phyloP scores from a whole-genome alignment of 2,329 filamentous ascomycete species.

The Trichoderma oligosporum region DNA sequence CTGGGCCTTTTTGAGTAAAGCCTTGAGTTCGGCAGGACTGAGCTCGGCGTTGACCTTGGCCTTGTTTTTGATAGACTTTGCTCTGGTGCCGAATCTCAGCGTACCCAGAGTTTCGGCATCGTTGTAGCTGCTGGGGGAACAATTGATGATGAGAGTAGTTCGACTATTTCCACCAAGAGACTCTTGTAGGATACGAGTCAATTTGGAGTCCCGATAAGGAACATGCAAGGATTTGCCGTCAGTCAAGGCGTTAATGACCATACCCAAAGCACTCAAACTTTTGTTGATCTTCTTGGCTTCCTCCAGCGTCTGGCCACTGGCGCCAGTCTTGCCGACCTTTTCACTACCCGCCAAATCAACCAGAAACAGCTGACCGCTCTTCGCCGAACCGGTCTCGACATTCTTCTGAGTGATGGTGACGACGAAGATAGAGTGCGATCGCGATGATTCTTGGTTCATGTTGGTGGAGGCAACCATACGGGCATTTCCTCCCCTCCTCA shows the following conservation, averaged over 20 bases:
- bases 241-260: slow-evolving; percentile 97
- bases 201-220: slow-evolving; percentile 95
- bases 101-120: slow-evolving; percentile 92
- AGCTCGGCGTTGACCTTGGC: slow-evolving; percentile 99
- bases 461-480: slow-evolving; percentile 94
- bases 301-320: slow-evolving; percentile 93
- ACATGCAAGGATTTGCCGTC: slow-evolving; percentile 96
- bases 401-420: slow-evolving; percentile 98
- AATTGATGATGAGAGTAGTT: slow-evolving; percentile 98
- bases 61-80: slow-evolving; percentile 99
- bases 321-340: slow-evolving; percentile 97
- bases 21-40: slow-evolving; percentile 91
- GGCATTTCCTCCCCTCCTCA: slow-evolving; percentile 85
- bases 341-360: slow-evolving; percentile 98
- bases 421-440: slow-evolving; percentile 97
- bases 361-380: slow-evolving; percentile 93
- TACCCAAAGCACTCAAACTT: slow-evolving; percentile 93
- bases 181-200: slow-evolving; percentile 95
- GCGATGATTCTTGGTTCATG: slow-evolving; percentile 98
- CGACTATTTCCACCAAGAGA: slow-evolving; percentile 95
- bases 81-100: slow-evolving; percentile 88
- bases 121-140: slow-evolving; percentile 98
- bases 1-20: slow-evolving; percentile 87
- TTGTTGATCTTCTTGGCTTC: slow-evolving; percentile 99
- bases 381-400: slow-evolving; percentile 89